Evolutionary conservation across 176 grass and related monocot genomes (phyloP).

Genomic region (Rhynchospora pubera): DNA sequence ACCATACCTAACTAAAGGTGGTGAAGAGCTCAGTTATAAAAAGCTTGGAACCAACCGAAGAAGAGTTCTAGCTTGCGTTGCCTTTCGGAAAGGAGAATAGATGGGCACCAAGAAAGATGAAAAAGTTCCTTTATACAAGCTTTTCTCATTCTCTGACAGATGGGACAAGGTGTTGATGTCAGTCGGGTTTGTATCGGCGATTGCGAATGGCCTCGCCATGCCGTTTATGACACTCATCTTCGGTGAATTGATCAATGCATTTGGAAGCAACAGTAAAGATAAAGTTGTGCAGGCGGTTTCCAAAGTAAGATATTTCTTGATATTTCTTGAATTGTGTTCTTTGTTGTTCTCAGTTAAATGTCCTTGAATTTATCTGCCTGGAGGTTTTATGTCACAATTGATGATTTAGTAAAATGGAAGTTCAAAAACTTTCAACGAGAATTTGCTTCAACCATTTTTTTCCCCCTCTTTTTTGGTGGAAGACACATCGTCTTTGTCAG

Average conservation of each 20-base stretch:
- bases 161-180: conserved; percentile 27
- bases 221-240: conserved; percentile 37
- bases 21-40: neutral
- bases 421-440: neutral
- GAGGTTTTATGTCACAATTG: neutral
- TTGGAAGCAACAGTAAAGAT: conserved; percentile 1
- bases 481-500: neutral
- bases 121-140: conserved; percentile 29
- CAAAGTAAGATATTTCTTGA: conserved; percentile 16
- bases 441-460: neutral
- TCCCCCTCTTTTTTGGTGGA: neutral
- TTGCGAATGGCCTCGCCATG: conserved; percentile 35
- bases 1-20: neutral
- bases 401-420: neutral
- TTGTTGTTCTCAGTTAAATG: neutral
- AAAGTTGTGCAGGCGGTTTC: conserved; percentile 33
- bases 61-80: neutral
- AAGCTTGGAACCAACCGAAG: neutral
- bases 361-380: neutral
- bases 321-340: neutral
- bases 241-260: conserved; percentile 35
- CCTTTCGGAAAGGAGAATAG: neutral
- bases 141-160: conserved; percentile 29
- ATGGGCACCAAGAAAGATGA: conserved; percentile 9
- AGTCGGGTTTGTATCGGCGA: conserved; percentile 8